Base-by-base conservation (phyloP, 495 filamentous ascomycete genomes). In the Astrocystis sublimbata region DNA sequence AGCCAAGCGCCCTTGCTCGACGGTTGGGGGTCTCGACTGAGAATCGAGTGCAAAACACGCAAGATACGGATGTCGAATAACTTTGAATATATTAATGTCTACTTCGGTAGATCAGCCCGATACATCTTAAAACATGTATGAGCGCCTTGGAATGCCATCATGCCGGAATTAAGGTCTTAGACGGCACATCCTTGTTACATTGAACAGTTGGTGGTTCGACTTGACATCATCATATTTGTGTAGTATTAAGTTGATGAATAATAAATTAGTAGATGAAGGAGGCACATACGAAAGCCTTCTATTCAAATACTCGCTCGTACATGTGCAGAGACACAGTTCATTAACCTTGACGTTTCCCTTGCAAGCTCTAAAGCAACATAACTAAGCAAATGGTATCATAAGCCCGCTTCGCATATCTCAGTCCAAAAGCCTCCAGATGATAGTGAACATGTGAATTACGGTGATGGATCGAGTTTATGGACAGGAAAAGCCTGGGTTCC, bases 311-410 rank as follows among this genome's bases (percentile, higher is more conserved):
- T 10, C 36, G 26, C 28, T 23, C 21, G 2, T 36, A 45, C 36
- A 58, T 28, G 23, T 40, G 15, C 45, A 21, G 6, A 30, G 10
- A 31, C 43, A 41, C 9, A 50, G n/a, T n/a, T 15, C 19, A 40
- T 35, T n/a, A 6, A 52, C 1, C 19, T 45, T 13, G 8, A 45
- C 40, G 30, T 28, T 43, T 45, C n/a, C 38, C 13, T 15, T 23
- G 46, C 58, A 0, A 26, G 23, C 51, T 21, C 59, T 36, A 41
- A 38, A 46, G 33, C 31, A 51, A 42, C n/a, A 53, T 1, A 36
- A 19, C 17, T 24, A 40, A 28, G 60, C 56, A 64, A 64, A 61
- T 35, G 63, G 62, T 47, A 63, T 60, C 38, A 64, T 51, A 49
- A 61, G 55, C 38, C 60, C 56, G 31, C 65, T 13, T n/a, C 3